A percentile compares a stretch with the other conserved stretches of the same genome.
phyloP scores from a whole-genome alignment of 805 yeast species.

The Scheffersomyces ergatensis region DNA sequence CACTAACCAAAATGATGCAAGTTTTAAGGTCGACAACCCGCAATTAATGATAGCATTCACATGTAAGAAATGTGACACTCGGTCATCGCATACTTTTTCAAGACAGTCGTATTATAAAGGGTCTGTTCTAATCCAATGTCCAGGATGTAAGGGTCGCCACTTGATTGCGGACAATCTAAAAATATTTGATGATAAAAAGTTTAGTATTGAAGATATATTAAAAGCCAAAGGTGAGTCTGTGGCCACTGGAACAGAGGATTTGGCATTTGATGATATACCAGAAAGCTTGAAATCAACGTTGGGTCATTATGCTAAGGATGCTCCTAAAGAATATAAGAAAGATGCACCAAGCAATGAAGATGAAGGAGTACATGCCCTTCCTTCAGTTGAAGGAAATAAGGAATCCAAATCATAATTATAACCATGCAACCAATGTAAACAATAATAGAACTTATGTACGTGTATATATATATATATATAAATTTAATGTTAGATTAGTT shows the following conservation, averaged over 20 bases:
- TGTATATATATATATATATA: too few relatives aligned
- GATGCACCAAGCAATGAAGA: background rate
- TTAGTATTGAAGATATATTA: constrained; percentile 79
- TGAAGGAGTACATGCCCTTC: constrained; percentile 2
- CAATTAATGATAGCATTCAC: constrained; percentile 87
- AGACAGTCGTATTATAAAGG: constrained; percentile 89
- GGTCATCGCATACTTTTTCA: constrained; percentile 88
- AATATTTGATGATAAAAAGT: constrained; percentile 74
- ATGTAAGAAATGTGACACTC: constrained; percentile 78
- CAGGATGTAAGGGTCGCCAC: constrained; percentile 85
- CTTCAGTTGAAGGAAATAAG: constrained; percentile 2
- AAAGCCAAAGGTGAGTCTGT: constrained; percentile 74
- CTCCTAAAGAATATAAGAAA: constrained; percentile 44
- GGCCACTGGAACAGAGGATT: constrained; percentile 55
- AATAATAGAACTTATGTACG: too few relatives aligned
- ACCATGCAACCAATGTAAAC: too few relatives aligned
- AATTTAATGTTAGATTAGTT: too few relatives aligned
- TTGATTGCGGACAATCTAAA: constrained; percentile 74
- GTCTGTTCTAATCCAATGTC: constrained; percentile 86
- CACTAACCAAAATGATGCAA: constrained; percentile 5
- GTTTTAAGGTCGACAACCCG: constrained; percentile 66
- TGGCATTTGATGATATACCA: constrained; percentile 68
- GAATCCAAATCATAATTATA: background rate
- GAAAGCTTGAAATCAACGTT: constrained; percentile 47
- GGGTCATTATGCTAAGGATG: constrained; percentile 69